Evolutionary conservation across 148 eudicot genomes (phyloP).

Genomic region (Polygonum aviculare): DNA sequence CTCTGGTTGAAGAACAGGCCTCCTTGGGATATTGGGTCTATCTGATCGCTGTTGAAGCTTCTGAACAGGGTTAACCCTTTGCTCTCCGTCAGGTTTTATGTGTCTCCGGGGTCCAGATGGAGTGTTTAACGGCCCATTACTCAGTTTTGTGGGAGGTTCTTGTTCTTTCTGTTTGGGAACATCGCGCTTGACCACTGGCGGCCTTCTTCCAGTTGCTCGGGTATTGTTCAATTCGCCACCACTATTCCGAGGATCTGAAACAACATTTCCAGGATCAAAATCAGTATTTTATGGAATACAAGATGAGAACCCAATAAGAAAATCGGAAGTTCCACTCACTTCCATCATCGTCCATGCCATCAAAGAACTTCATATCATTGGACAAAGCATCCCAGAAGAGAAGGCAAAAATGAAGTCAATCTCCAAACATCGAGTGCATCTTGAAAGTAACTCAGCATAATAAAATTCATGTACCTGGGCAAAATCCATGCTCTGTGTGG

Average conservation of each 20-base stretch:
- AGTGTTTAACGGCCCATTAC: slow-evolving; percentile 24
- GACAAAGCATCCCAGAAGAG: slow-evolving; percentile 14
- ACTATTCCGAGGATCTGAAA: slow-evolving; percentile 71
- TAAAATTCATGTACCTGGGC: slow-evolving; percentile 45
- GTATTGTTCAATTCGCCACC: slow-evolving; percentile 62
- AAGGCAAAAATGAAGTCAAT: slow-evolving; percentile 28
- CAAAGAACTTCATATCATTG: slow-evolving; percentile 56
- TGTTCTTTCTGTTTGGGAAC: slow-evolving; percentile 34
- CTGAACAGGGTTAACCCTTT: slow-evolving; percentile 23
- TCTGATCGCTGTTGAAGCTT: slow-evolving; percentile 38
- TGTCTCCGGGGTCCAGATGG: slow-evolving; percentile 60
- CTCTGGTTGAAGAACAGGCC: slow-evolving; percentile 45
- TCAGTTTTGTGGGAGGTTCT: slow-evolving; percentile 34
- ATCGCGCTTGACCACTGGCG: slow-evolving; percentile 24
- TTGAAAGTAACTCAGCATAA: not conserved
- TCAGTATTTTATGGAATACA: slow-evolving; percentile 32
- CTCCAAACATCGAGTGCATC: slow-evolving; percentile 4
- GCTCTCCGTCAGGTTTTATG: slow-evolving; percentile 29
- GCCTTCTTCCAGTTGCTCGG: slow-evolving; percentile 43
- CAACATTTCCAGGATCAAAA: slow-evolving; percentile 24
- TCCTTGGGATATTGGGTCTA: slow-evolving; percentile 35
- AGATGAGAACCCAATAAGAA: slow-evolving; percentile 32
- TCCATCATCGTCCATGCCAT: slow-evolving; percentile 93
- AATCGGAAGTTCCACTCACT: slow-evolving; percentile 55
- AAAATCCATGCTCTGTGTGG: slow-evolving; percentile 58